Percentiles rank a stretch among this genome's conserved stretches.
phyloP scores from a whole-genome alignment of 176 grass and related monocot genomes.

The Rhynchospora pubera region DNA sequence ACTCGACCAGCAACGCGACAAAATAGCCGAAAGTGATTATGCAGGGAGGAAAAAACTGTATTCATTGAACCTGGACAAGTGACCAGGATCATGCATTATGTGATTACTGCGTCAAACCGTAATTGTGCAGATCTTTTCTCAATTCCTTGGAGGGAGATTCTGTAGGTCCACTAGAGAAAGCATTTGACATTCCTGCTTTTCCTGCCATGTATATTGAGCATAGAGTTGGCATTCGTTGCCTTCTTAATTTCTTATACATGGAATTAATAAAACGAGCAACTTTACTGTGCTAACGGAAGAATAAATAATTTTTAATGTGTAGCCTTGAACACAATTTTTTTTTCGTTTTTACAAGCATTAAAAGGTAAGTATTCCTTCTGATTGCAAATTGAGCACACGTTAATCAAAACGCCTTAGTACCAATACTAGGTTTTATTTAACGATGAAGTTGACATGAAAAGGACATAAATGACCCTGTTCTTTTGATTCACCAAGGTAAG shows the following conservation, averaged over 20 bases:
- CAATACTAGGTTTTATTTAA: not conserved
- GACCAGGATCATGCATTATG: constrained; percentile 11
- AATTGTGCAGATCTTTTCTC: not conserved
- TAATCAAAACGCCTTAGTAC: not conserved
- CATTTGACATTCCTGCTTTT: not conserved
- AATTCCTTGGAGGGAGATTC: not conserved
- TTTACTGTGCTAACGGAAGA: too few relatives aligned
- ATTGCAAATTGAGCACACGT: not conserved
- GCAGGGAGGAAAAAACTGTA: not conserved
- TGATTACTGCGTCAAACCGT: not conserved
- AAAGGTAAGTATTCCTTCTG: not conserved
- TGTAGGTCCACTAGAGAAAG: not conserved
- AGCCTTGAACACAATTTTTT: too few relatives aligned
- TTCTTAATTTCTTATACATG: not conserved
- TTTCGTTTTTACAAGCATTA: too few relatives aligned
- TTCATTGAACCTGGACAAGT: constrained; percentile 64
- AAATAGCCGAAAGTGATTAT: not conserved
- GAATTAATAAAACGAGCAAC: not conserved
- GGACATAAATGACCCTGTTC: not conserved
- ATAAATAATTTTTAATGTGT: too few relatives aligned
- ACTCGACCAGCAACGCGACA: not conserved
- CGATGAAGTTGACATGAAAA: not conserved
- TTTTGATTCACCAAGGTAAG: not conserved
- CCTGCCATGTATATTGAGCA: not conserved
- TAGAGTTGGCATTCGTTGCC: not conserved